Percentiles rank a stretch among this genome's conserved stretches.
phyloP scores from a whole-genome alignment of 768 basidiomycete genomes.

The Rossbeevera mucosa region DNA sequence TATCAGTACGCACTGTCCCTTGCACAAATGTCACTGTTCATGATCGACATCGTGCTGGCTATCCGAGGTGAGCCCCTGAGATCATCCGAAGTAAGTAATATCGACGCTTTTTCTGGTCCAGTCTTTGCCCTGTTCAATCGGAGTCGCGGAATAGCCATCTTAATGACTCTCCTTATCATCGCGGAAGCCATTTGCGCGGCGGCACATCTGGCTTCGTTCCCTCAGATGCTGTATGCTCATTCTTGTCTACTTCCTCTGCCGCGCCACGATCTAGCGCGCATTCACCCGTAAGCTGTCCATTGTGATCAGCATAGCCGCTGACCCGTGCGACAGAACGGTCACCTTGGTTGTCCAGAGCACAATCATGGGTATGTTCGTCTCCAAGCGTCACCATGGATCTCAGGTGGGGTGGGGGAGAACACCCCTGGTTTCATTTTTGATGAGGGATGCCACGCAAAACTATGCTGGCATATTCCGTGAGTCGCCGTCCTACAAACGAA shows the following conservation, averaged over 20 bases:
- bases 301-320: neutral
- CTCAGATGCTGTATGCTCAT: constrained; percentile 3
- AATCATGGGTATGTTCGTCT: constrained; percentile 36
- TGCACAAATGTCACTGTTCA: constrained; percentile 7
- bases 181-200: constrained; percentile 13
- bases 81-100: neutral
- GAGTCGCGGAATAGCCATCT: constrained; percentile 24
- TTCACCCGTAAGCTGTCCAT: constrained; percentile 17
- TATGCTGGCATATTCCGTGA: constrained; percentile 40
- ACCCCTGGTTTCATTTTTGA: constrained; percentile 37
- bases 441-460: constrained; percentile 44
- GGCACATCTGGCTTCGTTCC: constrained; percentile 17
- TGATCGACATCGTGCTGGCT: constrained; percentile 23
- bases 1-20: constrained; percentile 1
- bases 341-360: constrained; percentile 33
- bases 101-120: neutral
- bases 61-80: constrained; percentile 18
- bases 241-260: constrained; percentile 25
- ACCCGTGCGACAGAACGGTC: neutral
- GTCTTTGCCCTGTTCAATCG: constrained; percentile 34
- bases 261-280: neutral
- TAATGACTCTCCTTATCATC: constrained; percentile 11
- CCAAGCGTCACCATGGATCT: constrained; percentile 33
- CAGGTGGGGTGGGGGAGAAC: constrained; percentile 39
- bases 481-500: neutral